Percentiles rank a stretch among this genome's conserved stretches.
Evolutionary conservation across 2,329 filamentous ascomycete species (phyloP).

Genomic region (Arthrobotrys pseudoclavata): DNA sequence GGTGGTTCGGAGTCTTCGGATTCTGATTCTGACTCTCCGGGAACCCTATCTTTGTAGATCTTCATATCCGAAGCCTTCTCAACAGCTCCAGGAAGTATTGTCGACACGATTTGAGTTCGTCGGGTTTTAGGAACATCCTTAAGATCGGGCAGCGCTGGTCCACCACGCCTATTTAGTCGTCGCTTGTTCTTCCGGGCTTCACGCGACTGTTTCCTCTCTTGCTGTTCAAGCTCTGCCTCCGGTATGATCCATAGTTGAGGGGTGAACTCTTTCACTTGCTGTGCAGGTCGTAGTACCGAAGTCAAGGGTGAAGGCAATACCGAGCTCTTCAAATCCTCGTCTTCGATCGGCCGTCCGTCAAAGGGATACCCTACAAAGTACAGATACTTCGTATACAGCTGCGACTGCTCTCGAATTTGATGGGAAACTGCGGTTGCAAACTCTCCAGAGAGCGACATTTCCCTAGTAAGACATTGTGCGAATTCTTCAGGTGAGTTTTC

Average conservation of each 20-base stretch:
- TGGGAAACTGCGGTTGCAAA: slow-evolving; percentile 98
- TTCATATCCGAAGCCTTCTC: slow-evolving; percentile 62
- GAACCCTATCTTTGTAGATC: slow-evolving; percentile 70
- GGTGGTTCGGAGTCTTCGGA: slow-evolving; percentile 76
- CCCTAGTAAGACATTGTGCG: slow-evolving; percentile 86
- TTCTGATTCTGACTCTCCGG: slow-evolving; percentile 92
- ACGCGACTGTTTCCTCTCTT: slow-evolving; percentile 90
- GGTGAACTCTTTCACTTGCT: slow-evolving; percentile 92
- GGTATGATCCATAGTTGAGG: slow-evolving; percentile 95
- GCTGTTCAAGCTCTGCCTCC: slow-evolving; percentile 88
- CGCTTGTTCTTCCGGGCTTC: slow-evolving; percentile 96
- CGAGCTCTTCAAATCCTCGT: slow-evolving; percentile 85
- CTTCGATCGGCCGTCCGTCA: slow-evolving; percentile 91
- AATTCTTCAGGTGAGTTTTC: slow-evolving; percentile 96
- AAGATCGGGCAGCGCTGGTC: slow-evolving; percentile 92
- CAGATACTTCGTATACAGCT: slow-evolving; percentile 92
- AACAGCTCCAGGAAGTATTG: slow-evolving; percentile 87
- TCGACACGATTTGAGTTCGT: slow-evolving; percentile 90
- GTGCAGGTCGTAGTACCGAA: slow-evolving; percentile 87
- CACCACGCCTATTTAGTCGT: slow-evolving; percentile 91
- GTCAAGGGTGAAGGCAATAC: slow-evolving; percentile 88
- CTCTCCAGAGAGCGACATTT: slow-evolving; percentile 91
- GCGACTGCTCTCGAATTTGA: slow-evolving; percentile 94
- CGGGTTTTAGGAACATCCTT: slow-evolving; percentile 95
- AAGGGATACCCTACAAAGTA: slow-evolving; percentile 96